Percentiles rank a stretch among this genome's conserved stretches.
Conservation (phyloP, 2,329 filamentous ascomycete species). For the Escovopsis sp. region DNA sequence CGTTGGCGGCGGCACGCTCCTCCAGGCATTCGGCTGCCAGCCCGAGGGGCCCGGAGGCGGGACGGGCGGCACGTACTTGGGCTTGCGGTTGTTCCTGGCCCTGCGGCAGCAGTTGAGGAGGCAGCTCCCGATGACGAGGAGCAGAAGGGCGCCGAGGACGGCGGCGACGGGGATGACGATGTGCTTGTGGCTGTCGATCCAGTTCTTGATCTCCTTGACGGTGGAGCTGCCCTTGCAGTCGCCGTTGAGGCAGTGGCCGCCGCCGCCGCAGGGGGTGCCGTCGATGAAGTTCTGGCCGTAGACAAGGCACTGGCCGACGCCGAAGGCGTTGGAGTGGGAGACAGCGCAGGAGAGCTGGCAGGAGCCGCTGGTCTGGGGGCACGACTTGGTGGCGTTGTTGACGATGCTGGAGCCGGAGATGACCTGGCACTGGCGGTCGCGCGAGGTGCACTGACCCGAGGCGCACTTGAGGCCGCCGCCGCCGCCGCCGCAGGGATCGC, state of each 20-base stretch:
- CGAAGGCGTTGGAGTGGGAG: neutral
- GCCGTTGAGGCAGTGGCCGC: conserved; percentile 68
- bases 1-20: too few relatives aligned
- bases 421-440: conserved; percentile 76
- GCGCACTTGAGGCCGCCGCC: conserved; percentile 69
- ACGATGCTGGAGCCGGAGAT: conserved; percentile 63
- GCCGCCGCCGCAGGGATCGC: conserved; percentile 50
- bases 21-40: conserved; percentile 7
- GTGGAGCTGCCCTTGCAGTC: conserved; percentile 58
- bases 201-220: conserved; percentile 54
- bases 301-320: conserved; percentile 44
- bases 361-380: conserved; percentile 33
- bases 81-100: conserved; percentile 9
- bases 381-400: conserved; percentile 67
- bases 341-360: conserved; percentile 68
- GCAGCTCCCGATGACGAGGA: conserved; percentile 57
- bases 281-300: conserved; percentile 89
- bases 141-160: conserved; percentile 56
- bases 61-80: conserved; percentile 9
- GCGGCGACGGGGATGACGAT: conserved; percentile 69
- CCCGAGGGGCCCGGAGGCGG: conserved; percentile 3
- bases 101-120: conserved; percentile 32
- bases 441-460: conserved; percentile 85
- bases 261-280: conserved; percentile 69
- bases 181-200: conserved; percentile 62